Evolutionary conservation across 495 filamentous ascomycete genomes (phyloP).

Genomic region (Amniculicola lignicola): DNA sequence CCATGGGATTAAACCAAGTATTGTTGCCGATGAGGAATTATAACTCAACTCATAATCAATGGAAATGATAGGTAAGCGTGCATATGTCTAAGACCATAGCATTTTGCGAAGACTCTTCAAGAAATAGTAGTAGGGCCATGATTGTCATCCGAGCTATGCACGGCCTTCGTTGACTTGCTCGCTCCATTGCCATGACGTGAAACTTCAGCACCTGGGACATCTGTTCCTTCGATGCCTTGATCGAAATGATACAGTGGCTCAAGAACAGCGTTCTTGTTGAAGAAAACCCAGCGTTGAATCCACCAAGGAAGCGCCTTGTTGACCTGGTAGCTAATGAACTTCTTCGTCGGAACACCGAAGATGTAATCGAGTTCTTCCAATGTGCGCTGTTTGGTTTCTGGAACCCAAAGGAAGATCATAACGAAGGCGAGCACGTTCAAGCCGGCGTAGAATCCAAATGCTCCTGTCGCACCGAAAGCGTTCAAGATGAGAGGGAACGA

Average conservation of each 20-base stretch:
- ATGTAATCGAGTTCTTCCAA: conserved; percentile 56
- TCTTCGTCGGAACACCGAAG: conserved; percentile 38
- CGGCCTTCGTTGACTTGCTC: too few species aligned
- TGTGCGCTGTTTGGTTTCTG: conserved; percentile 75
- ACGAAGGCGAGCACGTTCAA: conserved; percentile 66
- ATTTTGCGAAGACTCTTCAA: too few species aligned
- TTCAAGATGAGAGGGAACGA: conserved; percentile 39
- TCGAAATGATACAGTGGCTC: conserved; percentile 67
- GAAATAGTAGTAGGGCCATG: too few species aligned
- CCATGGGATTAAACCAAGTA: too few species aligned
- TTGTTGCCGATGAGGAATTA: too few species aligned
- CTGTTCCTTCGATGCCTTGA: not conserved
- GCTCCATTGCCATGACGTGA: not conserved
- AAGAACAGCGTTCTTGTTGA: conserved; percentile 51
- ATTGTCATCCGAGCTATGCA: too few species aligned
- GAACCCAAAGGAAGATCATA: conserved; percentile 71
- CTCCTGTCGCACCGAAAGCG: conserved; percentile 34
- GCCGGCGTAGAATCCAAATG: conserved; percentile 59
- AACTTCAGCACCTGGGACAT: not conserved
- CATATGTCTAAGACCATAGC: too few species aligned
- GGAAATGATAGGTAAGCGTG: too few species aligned
- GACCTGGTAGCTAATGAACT: conserved; percentile 46
- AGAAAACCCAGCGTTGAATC: conserved; percentile 64
- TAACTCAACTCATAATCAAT: too few species aligned
- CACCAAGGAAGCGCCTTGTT: conserved; percentile 65